Base-by-base conservation (phyloP, 139 green algal genomes). In the Marvania coccoides region DNA sequence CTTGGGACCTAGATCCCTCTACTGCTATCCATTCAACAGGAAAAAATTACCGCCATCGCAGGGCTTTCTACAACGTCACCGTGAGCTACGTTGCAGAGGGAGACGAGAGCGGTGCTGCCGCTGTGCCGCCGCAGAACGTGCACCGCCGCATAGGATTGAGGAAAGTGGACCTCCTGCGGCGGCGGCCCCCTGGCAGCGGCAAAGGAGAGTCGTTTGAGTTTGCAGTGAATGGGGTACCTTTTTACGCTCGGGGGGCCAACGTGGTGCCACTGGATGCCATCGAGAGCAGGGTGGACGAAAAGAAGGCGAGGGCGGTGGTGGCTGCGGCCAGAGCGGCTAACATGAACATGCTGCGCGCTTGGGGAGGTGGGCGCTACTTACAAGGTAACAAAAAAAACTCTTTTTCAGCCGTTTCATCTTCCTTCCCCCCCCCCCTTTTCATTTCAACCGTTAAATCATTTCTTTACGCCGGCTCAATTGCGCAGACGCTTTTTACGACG, bases 261-360 rank as follows among this genome's bases (percentile, higher is more conserved):
- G 35, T 89, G 15, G 81, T 95, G 35, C 87, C 87, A 4, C 36
- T 82, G 13, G 47, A 84, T 47, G 34, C 88, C 9, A 48, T 89
- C 19, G 77, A 76, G 63, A 73, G 47, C 2, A 54, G 54, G 0
- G 71, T 69, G 2, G 71, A 46, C 0, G 29, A 26, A 10, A 42
- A 55, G 1, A 37, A 53, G n/a, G 54, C 83, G 39, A 29, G 23
- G n/a, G 37, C 35, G 8, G 53, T 88, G 64, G 71, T 93, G 39
- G 37, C 33, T 0, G 64, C 64, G 5, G 79, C 83, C 6, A 54
- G 75, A 56, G 69, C 34, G 0, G 83, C 78, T 29, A 69, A 84
- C 63, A 86, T 92, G 75, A 95, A 95, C 79, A 91, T 88, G 81
- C 51, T 95, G 2, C 71, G 88, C 9, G 75, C 93, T 23, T 95